Evolutionary conservation across 768 basidiomycete genomes (phyloP).

Genomic region (Boletus subparvulus): DNA sequence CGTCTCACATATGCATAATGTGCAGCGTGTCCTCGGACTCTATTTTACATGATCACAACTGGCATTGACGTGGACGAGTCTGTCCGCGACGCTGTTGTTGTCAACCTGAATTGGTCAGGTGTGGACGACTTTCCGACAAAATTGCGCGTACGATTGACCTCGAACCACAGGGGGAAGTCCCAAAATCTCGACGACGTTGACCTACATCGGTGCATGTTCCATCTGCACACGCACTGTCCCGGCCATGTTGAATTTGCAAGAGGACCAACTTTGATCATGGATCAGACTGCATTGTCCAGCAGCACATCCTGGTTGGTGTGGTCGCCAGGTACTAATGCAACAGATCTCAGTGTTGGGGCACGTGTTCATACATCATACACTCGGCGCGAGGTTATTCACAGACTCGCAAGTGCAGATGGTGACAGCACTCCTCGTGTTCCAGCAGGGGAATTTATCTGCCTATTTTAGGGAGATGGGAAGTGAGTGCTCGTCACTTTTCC

Average conservation of each 20-base stretch:
- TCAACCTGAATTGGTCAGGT: not conserved
- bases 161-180: not conserved
- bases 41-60: not conserved
- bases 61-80: not conserved
- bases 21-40: not conserved
- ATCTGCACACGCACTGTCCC: not conserved
- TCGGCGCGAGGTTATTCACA: not conserved
- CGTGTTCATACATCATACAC: not conserved
- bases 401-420: not conserved
- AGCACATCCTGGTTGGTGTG: not conserved
- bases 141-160: not conserved
- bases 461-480: not conserved
- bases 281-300: not conserved
- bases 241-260: not conserved
- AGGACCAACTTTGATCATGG: not conserved
- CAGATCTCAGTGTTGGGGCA: not conserved
- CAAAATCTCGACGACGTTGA: not conserved
- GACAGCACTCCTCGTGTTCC: not conserved
- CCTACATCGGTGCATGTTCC: not conserved
- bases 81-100: not conserved
- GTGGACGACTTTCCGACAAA: not conserved
- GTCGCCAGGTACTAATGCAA: not conserved
- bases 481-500: not conserved
- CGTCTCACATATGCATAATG: not conserved
- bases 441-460: too few species aligned